phyloP scores from a whole-genome alignment of 257 asterid genomes.

The Verbascum thapsus region DNA sequence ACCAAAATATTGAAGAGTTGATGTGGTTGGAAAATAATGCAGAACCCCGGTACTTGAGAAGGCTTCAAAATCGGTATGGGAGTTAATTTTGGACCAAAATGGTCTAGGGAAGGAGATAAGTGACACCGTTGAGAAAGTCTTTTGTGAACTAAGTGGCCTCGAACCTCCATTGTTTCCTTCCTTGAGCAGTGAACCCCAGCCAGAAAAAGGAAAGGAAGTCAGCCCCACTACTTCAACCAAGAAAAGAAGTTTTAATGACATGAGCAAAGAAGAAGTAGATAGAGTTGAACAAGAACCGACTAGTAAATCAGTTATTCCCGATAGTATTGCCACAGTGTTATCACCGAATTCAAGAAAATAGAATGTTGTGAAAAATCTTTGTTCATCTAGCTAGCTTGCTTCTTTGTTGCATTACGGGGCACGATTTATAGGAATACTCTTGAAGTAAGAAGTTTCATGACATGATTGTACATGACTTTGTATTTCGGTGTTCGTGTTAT shows the following conservation, averaged over 20 bases:
- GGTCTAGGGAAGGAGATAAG: conserved; percentile 86
- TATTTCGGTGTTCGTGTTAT: conserved; percentile 16
- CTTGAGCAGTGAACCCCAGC: conserved; percentile 34
- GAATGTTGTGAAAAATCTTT: background rate
- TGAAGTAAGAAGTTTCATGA: conserved; percentile 7
- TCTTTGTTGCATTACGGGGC: background rate
- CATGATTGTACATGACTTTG: conserved; percentile 1
- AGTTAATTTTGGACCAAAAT: conserved; percentile 80
- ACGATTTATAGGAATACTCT: background rate
- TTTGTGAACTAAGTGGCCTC: conserved; percentile 84
- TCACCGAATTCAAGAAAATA: conserved; percentile 36
- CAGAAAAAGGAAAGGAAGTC: conserved; percentile 59
- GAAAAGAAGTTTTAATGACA: conserved; percentile 60
- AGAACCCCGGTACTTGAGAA: conserved; percentile 95
- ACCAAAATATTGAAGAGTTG: conserved; percentile 18
- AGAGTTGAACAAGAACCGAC: conserved; percentile 40
- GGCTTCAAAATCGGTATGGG: conserved; percentile 96
- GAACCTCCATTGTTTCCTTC: conserved; percentile 83
- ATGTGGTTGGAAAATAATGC: conserved; percentile 35
- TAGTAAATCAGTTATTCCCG: conserved; percentile 31
- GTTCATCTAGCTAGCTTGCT: conserved; percentile 20
- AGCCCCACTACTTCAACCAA: conserved; percentile 57
- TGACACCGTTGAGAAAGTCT: conserved; percentile 83
- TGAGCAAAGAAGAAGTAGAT: conserved; percentile 47
- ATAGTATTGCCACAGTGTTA: conserved; percentile 3